phyloP scores from a whole-genome alignment of 2,329 filamentous ascomycete species.

The Coniochaeta pulveracea region DNA sequence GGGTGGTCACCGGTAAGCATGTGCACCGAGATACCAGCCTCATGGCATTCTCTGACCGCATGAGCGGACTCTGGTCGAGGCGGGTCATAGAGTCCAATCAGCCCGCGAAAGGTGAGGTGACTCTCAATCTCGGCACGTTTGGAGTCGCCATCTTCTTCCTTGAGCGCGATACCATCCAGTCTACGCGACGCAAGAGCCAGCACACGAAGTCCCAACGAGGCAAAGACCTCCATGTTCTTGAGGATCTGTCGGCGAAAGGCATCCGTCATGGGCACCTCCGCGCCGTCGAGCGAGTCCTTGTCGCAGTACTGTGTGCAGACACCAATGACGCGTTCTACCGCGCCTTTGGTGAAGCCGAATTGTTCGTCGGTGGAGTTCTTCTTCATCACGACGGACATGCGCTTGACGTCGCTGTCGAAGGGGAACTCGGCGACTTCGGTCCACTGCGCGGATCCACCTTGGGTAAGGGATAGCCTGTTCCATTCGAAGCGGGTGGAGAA shows the following conservation, averaged over 20 bases:
- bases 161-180: conserved; percentile 14
- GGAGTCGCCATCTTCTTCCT: conserved; percentile 17
- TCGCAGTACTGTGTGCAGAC: conserved; percentile 1
- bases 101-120: conserved; percentile 49
- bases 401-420: conserved; percentile 63
- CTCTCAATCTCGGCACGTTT: conserved; percentile 43
- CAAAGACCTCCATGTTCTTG: conserved; percentile 51
- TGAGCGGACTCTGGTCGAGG: conserved; percentile 52
- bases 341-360: conserved; percentile 45
- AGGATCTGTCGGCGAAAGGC: conserved; percentile 5
- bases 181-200: conserved; percentile 42
- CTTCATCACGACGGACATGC: conserved; percentile 60
- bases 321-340: conserved; percentile 27
- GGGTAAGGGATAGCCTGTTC: conserved; percentile 26
- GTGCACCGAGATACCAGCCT: conserved; percentile 45
- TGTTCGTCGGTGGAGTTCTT: conserved; percentile 20
- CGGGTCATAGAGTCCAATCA: conserved; percentile 62
- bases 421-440: conserved; percentile 52
- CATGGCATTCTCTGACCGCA: conserved; percentile 41
- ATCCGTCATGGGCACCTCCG: neutral
- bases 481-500: conserved; percentile 58
- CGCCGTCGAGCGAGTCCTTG: neutral
- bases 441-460: conserved; percentile 16
- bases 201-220: conserved; percentile 48
- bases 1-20: conserved; percentile 55